Evolutionary conservation across 2,329 filamentous ascomycete genomes (phyloP), one percentile per base, ranked within the genome.

Genomic region (Alternaria incomplexa): DNA sequence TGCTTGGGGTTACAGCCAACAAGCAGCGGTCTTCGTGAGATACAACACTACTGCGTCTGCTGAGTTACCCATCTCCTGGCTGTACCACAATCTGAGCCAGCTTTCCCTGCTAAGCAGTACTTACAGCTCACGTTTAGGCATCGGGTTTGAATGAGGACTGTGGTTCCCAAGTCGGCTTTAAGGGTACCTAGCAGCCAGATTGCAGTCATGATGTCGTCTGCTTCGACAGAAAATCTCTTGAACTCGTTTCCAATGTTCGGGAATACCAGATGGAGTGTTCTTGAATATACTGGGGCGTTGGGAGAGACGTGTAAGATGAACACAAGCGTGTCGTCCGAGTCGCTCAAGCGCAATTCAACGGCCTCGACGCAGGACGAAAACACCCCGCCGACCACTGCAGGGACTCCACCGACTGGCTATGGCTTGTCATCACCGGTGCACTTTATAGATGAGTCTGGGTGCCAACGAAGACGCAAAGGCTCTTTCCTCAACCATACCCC

Each of bases 401-500:
- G 58, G 25, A 61, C 64, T 28, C 62, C 64, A 22, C 50, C 58
- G 50, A 61, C 58, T 62, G 67, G 45, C 12, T 30, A 36, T 28
- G 63, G 53, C 11, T 23, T 62, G 47, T 64, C 63, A 22, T 58
- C 65, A 12, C 69, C 66, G 11, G 60, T 69, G 40, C 62, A 68
- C 47, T 68, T 60, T 58, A 64, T 71, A 61, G 66, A 72, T 45
- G 70, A 75, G 44, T 65, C 65, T 50, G 69, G 65, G 17, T 64
- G 51, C 46, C 69, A 71, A 30, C 73, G 73, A 62, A 67, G 72
- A 60, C 65, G 69, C 12, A 73, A 70, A 58, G 74, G 72, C 23
- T 74, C 63, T n/a, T 78, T 77, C 52, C 67, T 77, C 43, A 78
- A 79, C 53, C 76, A 78, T 56, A 79, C 75, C 8, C 77, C 77